These are phyloP conservation scores for Xylaria sp. DNA, from an alignment of 495 filamentous ascomycete genomes.

Conservation along the genomic window DNA sequence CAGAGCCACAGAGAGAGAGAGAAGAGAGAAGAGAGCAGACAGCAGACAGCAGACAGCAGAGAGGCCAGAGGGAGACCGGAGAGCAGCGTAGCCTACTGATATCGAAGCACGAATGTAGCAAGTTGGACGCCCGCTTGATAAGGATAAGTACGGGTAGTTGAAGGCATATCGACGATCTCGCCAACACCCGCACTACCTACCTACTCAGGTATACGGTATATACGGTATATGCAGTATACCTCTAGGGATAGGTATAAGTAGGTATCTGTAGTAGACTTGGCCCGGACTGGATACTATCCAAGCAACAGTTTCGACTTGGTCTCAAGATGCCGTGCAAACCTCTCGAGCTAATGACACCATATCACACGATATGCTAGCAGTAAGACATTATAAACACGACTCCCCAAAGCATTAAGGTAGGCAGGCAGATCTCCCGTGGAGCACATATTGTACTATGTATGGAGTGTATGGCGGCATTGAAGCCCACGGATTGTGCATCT, in stretches of 20 bases:
- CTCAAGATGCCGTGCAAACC: neutral
- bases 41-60: neutral
- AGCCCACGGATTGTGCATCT: neutral
- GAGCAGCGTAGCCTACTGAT: neutral
- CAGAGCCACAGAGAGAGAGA: neutral
- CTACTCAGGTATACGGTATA: no score
- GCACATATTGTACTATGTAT: no score
- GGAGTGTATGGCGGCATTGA: slow-evolving; percentile 20
- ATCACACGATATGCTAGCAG: slow-evolving; percentile 16
- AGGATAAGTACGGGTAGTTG: neutral
- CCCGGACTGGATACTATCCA: neutral
- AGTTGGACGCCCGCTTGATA: neutral
- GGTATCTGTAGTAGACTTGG: neutral
- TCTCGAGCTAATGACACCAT: slow-evolving; percentile 22
- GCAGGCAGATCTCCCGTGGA: slow-evolving; percentile 7
- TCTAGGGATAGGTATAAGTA: no score
- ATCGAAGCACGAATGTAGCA: neutral
- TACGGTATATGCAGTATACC: no score
- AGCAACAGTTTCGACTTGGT: neutral
- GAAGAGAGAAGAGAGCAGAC: neutral
- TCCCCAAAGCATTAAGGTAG: neutral
- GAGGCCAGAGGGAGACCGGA: neutral
- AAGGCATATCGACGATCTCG: neutral
- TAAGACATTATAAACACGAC: slow-evolving; percentile 11
- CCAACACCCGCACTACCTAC: neutral